Base-by-base conservation (phyloP, 352 stramenopile species). In the Globisporangium echinulatum region DNA sequence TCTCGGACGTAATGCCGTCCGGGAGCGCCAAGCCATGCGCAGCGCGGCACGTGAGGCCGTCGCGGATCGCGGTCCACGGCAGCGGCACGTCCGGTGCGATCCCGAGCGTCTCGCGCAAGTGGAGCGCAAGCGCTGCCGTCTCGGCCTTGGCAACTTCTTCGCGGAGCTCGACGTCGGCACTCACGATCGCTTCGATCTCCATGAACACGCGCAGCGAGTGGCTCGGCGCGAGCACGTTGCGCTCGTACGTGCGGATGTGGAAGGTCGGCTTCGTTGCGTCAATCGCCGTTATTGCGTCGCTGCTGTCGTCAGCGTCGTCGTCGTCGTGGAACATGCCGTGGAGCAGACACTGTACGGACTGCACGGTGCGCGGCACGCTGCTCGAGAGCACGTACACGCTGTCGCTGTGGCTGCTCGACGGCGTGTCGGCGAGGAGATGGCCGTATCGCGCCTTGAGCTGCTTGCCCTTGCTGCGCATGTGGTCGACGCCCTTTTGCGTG, bases 321-420 rank as follows among this genome's bases (percentile, higher is more conserved):
- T 65, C 50, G 33, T 77, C 69, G 51, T 81, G 66, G 58, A 93
- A 90, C 67, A 91, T 87, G 7, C 84, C 84, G 58, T 77, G 55
- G 2, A 93, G 65, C 7, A 93, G 69, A 50, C 72, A 85, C 68
- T 93, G 84, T 47, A 87, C 81, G 15, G 84, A 93, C 64, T 90
- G 72, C 42, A 93, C 82, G 39, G 76, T 88, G 56, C 84, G 79
- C 5, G 81, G 79, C 1, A 91, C 74, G 61, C 78, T 87, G 55
- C 79, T 91, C 46, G 84, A 91, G 39, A 90, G 71, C 55, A 93
- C 78, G 61, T 84, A 87, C n/a, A 93, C 67, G 64, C 79, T 58
- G 25, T 87, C 67, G 52, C 72, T 70, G 17, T 69, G 60, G 48
- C 76, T 42, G 56, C 57, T 52, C 33, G 62, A 25, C 3, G 52